These are phyloP conservation scores for Trichosanthes truncata DNA, from an alignment of 306 rosid genomes.

Conservation along the genomic window DNA sequence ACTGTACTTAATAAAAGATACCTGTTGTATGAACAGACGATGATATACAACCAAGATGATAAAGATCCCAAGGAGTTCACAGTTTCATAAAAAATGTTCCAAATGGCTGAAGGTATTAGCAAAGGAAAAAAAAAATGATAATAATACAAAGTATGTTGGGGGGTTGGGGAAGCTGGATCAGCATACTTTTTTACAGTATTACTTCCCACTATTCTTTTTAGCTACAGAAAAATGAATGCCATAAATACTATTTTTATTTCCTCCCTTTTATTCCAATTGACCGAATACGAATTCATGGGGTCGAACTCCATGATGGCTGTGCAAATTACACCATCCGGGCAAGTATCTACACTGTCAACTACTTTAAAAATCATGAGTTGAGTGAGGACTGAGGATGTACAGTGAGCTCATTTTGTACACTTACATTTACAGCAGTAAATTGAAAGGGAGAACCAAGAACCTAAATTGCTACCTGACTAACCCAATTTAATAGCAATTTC, in stretches of 20 bases:
- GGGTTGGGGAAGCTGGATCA: neutral
- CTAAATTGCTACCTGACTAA: slow-evolving; percentile 4
- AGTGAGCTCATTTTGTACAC: slow-evolving; percentile 9
- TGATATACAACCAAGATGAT: neutral
- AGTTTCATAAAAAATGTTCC: neutral
- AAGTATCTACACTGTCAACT: neutral
- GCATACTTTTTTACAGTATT: neutral
- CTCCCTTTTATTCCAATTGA: neutral
- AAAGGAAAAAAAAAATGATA: neutral
- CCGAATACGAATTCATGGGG: neutral
- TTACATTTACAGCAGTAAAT: slow-evolving; percentile 4
- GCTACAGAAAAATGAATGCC: neutral
- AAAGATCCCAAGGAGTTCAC: neutral
- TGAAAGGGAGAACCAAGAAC: neutral
- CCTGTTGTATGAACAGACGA: neutral
- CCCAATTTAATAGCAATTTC: neutral
- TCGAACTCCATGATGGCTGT: neutral
- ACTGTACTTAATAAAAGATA: neutral
- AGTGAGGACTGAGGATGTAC: slow-evolving; percentile 9
- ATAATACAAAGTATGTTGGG: neutral
- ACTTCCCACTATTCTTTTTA: neutral
- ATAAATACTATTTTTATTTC: neutral
- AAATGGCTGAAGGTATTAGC: neutral
- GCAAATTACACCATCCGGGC: slow-evolving; percentile 1
- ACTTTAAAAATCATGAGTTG: neutral